Evolutionary conservation across 2,329 filamentous ascomycete genomes (phyloP).

Genomic region (Clarireedia homoeocarpa): DNA sequence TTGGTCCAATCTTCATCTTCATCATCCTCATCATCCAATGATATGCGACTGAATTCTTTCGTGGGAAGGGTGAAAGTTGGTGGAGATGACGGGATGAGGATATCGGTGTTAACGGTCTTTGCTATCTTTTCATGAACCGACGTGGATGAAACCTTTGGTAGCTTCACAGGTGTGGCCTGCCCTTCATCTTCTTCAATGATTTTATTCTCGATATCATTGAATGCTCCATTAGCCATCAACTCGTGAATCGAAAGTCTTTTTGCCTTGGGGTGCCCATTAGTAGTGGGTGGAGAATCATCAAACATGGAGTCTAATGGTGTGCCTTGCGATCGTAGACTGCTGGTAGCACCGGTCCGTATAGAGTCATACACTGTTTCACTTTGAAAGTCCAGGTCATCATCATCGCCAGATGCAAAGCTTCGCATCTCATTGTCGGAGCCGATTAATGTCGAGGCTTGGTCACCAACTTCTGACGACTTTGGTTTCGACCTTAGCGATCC

Average conservation of each 20-base stretch:
- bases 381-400: slow-evolving; percentile 71
- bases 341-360: slow-evolving; percentile 61
- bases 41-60: slow-evolving; percentile 42
- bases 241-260: slow-evolving; percentile 28
- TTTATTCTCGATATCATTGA: slow-evolving; percentile 46
- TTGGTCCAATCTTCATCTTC: slow-evolving; percentile 52
- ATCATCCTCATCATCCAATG: slow-evolving; percentile 49
- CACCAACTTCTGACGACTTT: slow-evolving; percentile 26
- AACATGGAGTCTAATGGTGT: slow-evolving; percentile 74
- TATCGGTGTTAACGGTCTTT: slow-evolving; percentile 14
- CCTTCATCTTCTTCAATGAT: slow-evolving; percentile 59
- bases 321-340: slow-evolving; percentile 57
- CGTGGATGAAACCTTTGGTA: slow-evolving; percentile 9
- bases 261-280: slow-evolving; percentile 35
- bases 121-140: slow-evolving; percentile 9
- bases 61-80: slow-evolving; percentile 27
- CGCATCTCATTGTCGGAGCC: slow-evolving; percentile 63
- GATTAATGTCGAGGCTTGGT: slow-evolving; percentile 51
- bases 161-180: slow-evolving; percentile 39
- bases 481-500: slow-evolving; percentile 15
- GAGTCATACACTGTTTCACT: slow-evolving; percentile 75
- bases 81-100: slow-evolving; percentile 23
- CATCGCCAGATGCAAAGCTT: slow-evolving; percentile 59
- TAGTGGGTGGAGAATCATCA: slow-evolving; percentile 63
- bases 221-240: slow-evolving; percentile 32